Conservation (phyloP, 768 basidiomycete species). For the Collybia sordida region DNA sequence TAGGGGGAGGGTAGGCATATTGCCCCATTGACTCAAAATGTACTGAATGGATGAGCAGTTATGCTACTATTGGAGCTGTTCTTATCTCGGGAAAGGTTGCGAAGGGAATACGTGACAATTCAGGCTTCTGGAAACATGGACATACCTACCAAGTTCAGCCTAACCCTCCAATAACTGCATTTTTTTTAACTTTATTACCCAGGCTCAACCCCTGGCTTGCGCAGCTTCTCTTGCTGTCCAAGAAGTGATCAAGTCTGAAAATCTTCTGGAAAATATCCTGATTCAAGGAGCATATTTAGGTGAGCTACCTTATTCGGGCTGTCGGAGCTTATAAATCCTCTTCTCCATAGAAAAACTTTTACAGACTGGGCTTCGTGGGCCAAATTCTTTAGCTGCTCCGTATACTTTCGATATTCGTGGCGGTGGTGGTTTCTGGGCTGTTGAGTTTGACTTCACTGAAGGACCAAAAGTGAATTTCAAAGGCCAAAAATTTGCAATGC, state of each 20-base stretch:
- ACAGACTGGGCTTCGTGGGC: conserved; percentile 48
- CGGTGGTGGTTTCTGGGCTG: conserved; percentile 78
- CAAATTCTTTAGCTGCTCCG: conserved; percentile 58
- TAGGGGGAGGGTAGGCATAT: conserved; percentile 77
- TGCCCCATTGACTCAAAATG: too few species aligned
- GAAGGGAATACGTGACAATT: conserved; percentile 63
- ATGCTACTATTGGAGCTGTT: conserved; percentile 80
- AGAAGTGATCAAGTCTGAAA: conserved; percentile 64
- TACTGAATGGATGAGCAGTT: conserved; percentile 39
- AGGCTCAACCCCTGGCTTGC: conserved; percentile 77
- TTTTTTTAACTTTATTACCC: not conserved
- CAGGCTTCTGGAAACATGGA: conserved; percentile 79
- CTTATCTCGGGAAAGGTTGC: conserved; percentile 74
- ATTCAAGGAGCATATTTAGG: conserved; percentile 61
- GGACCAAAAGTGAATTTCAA: conserved; percentile 47
- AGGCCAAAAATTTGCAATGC: conserved; percentile 59
- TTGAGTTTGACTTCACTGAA: conserved; percentile 76
- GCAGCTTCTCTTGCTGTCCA: conserved; percentile 83
- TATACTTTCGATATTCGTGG: conserved; percentile 82
- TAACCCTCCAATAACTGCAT: not conserved
- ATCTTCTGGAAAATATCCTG: conserved; percentile 66
- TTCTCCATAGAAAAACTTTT: conserved; percentile 44
- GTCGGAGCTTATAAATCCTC: not conserved
- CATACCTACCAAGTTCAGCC: conserved; percentile 75
- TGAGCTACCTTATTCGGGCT: conserved; percentile 8